phyloP scores from a whole-genome alignment of 1,284 basidiomycete genomes.

The Trichosporon sp. region DNA sequence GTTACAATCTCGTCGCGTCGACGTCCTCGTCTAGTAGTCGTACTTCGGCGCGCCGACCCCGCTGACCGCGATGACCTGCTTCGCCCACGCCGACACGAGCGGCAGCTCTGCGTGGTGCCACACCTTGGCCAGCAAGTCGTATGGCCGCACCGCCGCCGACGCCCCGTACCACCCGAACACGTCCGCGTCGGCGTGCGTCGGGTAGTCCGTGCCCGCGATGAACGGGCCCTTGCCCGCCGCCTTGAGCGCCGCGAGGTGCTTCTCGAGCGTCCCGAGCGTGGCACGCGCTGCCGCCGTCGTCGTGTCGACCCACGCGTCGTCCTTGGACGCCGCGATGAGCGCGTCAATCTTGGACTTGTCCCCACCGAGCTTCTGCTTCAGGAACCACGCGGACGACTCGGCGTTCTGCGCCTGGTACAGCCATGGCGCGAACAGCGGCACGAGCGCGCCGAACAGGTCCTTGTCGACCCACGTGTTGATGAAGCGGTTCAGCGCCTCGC shows the following conservation, averaged over 20 bases:
- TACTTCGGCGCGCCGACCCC: constrained; percentile 7
- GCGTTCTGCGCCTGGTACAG: constrained; percentile 10
- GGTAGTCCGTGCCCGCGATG: constrained; percentile 12
- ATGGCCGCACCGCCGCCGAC: not conserved
- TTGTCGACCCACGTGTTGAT: constrained; percentile 29
- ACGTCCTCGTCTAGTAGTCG: not conserved
- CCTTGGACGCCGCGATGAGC: not conserved
- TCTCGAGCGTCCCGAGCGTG: not conserved
- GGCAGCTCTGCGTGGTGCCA: constrained; percentile 15
- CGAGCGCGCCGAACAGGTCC: constrained; percentile 23
- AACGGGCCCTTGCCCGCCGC: constrained; percentile 8
- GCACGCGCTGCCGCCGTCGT: not conserved
- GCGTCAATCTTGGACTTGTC: constrained; percentile 13
- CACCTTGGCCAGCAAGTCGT: not conserved
- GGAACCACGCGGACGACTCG: constrained; percentile 23
- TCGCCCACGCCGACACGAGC: constrained; percentile 6
- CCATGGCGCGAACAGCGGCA: constrained; percentile 20
- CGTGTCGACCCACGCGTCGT: constrained; percentile 8
- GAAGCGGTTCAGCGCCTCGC: constrained; percentile 28
- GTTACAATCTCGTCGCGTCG: not conserved
- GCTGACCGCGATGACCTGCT: not conserved
- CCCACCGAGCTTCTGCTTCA: constrained; percentile 23
- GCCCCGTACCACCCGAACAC: constrained; percentile 20
- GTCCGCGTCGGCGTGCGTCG: constrained; percentile 16
- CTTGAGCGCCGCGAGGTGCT: not conserved